These are phyloP conservation scores for Pichia sp. DNA, from an alignment of 1,139 yeast genomes.

Conservation along the genomic window DNA sequence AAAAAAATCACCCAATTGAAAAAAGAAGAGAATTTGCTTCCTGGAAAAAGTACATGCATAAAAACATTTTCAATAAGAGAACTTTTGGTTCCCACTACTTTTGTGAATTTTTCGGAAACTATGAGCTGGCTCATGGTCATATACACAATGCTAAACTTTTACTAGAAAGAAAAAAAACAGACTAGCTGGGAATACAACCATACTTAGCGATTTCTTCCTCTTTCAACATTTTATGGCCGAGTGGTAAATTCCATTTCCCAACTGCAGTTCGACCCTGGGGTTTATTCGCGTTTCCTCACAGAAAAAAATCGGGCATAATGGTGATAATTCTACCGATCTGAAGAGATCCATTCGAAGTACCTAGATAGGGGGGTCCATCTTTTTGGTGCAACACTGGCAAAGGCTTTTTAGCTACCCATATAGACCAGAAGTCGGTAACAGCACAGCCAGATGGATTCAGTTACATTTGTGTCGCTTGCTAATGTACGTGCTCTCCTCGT, in stretches of 20 bases:
- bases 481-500: slow-evolving; percentile 64
- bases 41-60: too few relatives aligned
- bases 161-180: too few relatives aligned
- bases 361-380: not conserved
- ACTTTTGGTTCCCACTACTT: too few relatives aligned
- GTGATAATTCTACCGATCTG: not conserved
- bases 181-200: not conserved
- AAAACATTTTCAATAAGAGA: too few relatives aligned
- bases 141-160: too few relatives aligned
- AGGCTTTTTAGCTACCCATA: not conserved
- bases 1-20: too few relatives aligned
- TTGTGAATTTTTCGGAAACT: too few relatives aligned
- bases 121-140: too few relatives aligned
- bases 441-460: slow-evolving; percentile 33
- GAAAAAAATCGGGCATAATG: not conserved
- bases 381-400: not conserved
- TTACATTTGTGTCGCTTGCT: slow-evolving; percentile 54
- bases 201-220: too few relatives aligned
- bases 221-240: not conserved
- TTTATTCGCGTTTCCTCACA: not conserved
- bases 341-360: not conserved
- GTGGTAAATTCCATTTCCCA: not conserved
- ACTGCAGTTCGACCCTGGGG: not conserved
- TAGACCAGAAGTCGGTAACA: not conserved
- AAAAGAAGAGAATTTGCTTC: too few relatives aligned